These are phyloP conservation scores for Ophiostoma ulmi DNA, from an alignment of 2,329 filamentous ascomycete genomes.

Conservation along the genomic window DNA sequence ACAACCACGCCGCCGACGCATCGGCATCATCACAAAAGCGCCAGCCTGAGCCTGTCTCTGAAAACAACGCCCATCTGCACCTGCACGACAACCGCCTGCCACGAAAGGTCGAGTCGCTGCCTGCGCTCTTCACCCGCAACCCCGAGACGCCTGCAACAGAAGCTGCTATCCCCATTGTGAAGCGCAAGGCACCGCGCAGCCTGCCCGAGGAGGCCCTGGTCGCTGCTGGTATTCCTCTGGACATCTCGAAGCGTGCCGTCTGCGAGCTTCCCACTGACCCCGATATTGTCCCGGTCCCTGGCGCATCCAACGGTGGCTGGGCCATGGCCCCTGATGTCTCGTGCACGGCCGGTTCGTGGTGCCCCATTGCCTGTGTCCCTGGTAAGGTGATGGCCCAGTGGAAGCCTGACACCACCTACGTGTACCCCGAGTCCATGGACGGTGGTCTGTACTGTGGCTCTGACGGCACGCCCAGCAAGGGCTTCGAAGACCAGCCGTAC, in stretches of 20 bases:
- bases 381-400: conserved; percentile 76
- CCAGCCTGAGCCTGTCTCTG: conserved; percentile 21
- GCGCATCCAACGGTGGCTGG: conserved; percentile 66
- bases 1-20: conserved; percentile 31
- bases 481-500: conserved; percentile 62
- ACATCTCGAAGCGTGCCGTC: conserved; percentile 44
- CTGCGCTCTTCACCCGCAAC: conserved; percentile 7
- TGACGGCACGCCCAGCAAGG: conserved; percentile 61
- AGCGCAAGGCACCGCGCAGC: conserved; percentile 25
- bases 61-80: conserved; percentile 17
- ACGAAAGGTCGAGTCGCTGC: conserved; percentile 18
- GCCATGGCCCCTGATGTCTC: conserved; percentile 71
- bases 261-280: conserved; percentile 64
- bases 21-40: conserved; percentile 21
- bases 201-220: conserved; percentile 31
- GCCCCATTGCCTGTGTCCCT: conserved; percentile 70
- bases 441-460: conserved; percentile 69
- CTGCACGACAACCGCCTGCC: conserved; percentile 27
- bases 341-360: conserved; percentile 63
- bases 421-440: conserved; percentile 67
- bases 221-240: conserved; percentile 5
- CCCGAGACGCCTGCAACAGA: not conserved
- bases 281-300: conserved; percentile 64
- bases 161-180: not conserved
- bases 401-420: conserved; percentile 65